These are phyloP conservation scores for Eremothecium cymbalariae DNA, from an alignment of 1,139 yeast genomes.

Conservation along the genomic window DNA sequence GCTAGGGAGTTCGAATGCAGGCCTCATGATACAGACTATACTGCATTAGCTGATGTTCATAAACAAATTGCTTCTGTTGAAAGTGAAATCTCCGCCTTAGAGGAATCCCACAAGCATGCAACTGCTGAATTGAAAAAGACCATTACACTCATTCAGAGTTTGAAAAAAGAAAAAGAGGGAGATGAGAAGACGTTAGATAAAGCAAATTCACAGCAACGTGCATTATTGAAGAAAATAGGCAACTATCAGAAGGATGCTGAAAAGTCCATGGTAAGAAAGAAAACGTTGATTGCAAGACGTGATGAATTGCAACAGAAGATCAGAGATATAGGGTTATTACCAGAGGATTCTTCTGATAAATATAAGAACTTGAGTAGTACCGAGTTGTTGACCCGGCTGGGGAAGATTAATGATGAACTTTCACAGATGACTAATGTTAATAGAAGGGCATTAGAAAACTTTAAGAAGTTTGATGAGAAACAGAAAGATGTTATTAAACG, in stretches of 20 bases:
- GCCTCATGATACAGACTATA: constrained; percentile 14
- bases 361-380: constrained; percentile 41
- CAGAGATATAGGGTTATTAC: constrained; percentile 76
- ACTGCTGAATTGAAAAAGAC: constrained; percentile 32
- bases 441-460: constrained; percentile 86
- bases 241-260: constrained; percentile 60
- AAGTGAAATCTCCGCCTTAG: constrained; percentile 18
- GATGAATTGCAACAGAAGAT: constrained; percentile 68
- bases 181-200: constrained; percentile 40
- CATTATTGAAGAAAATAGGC: constrained; percentile 49
- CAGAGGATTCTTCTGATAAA: constrained; percentile 71
- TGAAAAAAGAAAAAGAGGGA: constrained; percentile 25
- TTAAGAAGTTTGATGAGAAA: constrained; percentile 62
- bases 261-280: constrained; percentile 54
- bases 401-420: constrained; percentile 49
- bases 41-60: constrained; percentile 19
- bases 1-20: constrained; percentile 17
- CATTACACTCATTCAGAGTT: constrained; percentile 25
- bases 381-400: constrained; percentile 48
- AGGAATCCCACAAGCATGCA: constrained; percentile 28
- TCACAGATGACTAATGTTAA: constrained; percentile 70
- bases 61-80: constrained; percentile 32
- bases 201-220: constrained; percentile 51
- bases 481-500: constrained; percentile 58
- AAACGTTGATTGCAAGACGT: constrained; percentile 52